phyloP scores from a whole-genome alignment of 768 basidiomycete genomes.

The Tubosaeta sp. region DNA sequence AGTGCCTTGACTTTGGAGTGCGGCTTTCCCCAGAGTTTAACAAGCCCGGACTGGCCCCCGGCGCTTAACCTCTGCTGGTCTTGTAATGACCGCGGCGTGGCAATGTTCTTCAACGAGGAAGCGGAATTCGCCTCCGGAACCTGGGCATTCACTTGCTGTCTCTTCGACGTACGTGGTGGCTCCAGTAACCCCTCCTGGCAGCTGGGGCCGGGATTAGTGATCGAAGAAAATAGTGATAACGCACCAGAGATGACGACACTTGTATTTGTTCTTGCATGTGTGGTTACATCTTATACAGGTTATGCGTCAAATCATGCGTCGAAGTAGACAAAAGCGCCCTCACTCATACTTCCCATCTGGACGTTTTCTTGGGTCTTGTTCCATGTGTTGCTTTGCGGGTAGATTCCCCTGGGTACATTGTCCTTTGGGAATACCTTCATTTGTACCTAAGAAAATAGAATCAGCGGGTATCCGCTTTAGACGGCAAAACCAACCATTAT shows the following conservation, averaged over 20 bases:
- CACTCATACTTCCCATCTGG: conserved; percentile 65
- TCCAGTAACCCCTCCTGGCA: conserved; percentile 66
- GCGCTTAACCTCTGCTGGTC: conserved; percentile 1
- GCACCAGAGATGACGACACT: conserved; percentile 73
- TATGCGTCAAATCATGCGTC: neutral
- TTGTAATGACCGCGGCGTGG: conserved; percentile 1
- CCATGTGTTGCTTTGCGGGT: conserved; percentile 2
- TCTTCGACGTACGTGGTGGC: conserved; percentile 41
- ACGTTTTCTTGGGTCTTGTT: conserved; percentile 35
- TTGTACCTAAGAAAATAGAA: neutral
- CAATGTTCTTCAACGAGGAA: neutral
- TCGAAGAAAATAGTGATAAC: conserved; percentile 1
- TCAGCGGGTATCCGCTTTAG: neutral
- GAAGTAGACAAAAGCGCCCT: conserved; percentile 12
- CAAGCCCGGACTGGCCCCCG: conserved; percentile 22
- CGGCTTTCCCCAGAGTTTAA: conserved; percentile 34
- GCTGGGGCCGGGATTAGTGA: conserved; percentile 36
- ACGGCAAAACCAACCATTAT: conserved; percentile 14
- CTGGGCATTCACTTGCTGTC: conserved; percentile 19
- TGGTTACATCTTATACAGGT: conserved; percentile 65
- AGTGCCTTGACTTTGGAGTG: conserved; percentile 39
- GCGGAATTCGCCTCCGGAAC: conserved; percentile 3
- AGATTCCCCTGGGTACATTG: conserved; percentile 3
- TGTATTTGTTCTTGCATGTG: conserved; percentile 69
- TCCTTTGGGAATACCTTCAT: neutral